phyloP scores from a whole-genome alignment of 306 rosid species.

The Abrus precatorius region DNA sequence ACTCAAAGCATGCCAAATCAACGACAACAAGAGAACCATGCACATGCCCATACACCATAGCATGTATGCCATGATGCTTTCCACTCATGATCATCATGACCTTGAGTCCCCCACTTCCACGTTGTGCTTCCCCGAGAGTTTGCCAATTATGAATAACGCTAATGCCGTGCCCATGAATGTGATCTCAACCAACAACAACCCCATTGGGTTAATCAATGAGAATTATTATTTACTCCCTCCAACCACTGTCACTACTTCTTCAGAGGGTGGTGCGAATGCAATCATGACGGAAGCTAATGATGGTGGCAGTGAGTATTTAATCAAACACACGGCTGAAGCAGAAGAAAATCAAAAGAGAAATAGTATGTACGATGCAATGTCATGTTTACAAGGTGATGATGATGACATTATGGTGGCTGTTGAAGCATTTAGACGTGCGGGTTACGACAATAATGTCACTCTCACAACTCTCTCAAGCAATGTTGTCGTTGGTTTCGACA shows the following conservation, averaged over 20 bases:
- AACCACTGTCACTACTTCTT: not conserved
- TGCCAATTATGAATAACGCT: not conserved
- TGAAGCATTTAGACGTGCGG: conserved; percentile 42
- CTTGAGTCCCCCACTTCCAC: conserved; percentile 52
- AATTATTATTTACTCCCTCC: conserved; percentile 9
- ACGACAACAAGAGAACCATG: not conserved
- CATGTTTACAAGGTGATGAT: conserved; percentile 25
- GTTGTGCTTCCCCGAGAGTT: conserved; percentile 29
- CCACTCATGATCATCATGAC: conserved; percentile 18
- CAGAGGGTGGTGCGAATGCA: not conserved
- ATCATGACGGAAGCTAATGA: not conserved
- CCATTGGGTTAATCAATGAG: not conserved
- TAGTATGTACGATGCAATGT: not conserved
- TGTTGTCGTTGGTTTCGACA: conserved; percentile 21
- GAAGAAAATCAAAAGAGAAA: too few species aligned
- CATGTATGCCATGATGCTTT: conserved; percentile 46
- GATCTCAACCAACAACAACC: not conserved
- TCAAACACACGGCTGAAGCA: not conserved
- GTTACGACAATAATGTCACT: not conserved
- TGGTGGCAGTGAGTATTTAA: not conserved
- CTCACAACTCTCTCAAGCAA: not conserved
- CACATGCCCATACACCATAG: conserved; percentile 3
- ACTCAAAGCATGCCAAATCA: conserved; percentile 60
- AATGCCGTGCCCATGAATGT: not conserved
- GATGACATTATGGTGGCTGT: conserved; percentile 42